A percentile compares a stretch with the other conserved stretches of the same genome.
Conservation (phyloP, 306 rosid genomes). For the Chamaecrista fasciculata region DNA sequence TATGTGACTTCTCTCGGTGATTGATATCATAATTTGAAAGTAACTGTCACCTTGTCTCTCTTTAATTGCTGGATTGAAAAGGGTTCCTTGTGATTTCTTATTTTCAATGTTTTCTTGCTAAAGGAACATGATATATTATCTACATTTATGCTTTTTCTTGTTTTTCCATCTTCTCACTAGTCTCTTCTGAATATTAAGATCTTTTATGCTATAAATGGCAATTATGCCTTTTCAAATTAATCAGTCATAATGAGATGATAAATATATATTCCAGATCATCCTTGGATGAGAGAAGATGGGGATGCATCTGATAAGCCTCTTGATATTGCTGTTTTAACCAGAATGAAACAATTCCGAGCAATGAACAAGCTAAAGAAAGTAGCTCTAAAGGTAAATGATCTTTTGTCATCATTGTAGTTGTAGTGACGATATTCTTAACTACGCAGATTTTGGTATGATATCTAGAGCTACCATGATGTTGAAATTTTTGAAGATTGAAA, state of each 20-base stretch:
- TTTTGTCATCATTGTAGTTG: slow-evolving; percentile 8
- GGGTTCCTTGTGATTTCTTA: slow-evolving; percentile 3
- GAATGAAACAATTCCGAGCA: slow-evolving; percentile 97
- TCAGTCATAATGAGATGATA: slow-evolving; percentile 17
- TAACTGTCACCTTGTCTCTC: not conserved
- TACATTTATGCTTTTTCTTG: slow-evolving; percentile 1
- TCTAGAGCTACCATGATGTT: slow-evolving; percentile 1
- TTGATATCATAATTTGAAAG: slow-evolving; percentile 3
- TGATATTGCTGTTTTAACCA: slow-evolving; percentile 83
- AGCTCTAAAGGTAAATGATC: slow-evolving; percentile 69
- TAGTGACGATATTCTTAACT: not conserved
- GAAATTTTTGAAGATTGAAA: not conserved
- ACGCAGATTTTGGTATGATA: not conserved
- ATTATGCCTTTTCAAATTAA: slow-evolving; percentile 13
- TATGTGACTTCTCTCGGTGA: slow-evolving; percentile 5
- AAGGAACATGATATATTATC: not conserved
- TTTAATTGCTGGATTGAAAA: not conserved
- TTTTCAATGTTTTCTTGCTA: slow-evolving; percentile 7
- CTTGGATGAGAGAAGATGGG: slow-evolving; percentile 98
- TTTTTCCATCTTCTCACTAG: not conserved
- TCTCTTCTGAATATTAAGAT: not conserved
- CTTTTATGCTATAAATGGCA: slow-evolving; percentile 15
- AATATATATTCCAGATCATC: slow-evolving; percentile 67
- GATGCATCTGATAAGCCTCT: slow-evolving; percentile 91
- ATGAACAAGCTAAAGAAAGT: slow-evolving; percentile 97